Evolutionary conservation across 2,329 filamentous ascomycete species (phyloP), one percentile per base, ranked within the genome.

Genomic region (Talaromyces islandicus): DNA sequence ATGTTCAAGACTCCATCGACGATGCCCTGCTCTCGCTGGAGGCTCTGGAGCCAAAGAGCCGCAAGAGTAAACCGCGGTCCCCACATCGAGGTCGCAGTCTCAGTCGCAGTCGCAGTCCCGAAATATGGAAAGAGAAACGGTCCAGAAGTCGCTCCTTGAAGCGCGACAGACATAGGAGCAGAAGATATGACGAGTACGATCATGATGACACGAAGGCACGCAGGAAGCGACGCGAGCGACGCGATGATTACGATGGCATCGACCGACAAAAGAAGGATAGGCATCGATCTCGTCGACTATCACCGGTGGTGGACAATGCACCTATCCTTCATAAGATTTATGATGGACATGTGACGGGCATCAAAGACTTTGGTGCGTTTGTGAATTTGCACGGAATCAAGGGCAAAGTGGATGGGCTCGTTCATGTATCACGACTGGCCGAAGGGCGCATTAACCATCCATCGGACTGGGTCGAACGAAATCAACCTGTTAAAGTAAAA

Each of bases 281-380:
- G 10, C 84, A 89, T 62, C 78, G 83, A 48, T 87, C 91, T 60
- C 83, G 82, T 65, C 81, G 83, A 57, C 85, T 86, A 0, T 89
- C 90, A 0, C 84, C 83, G 1, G 91, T 96, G 67, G 72, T 96
- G 10, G 94, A 99, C 73, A 89, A 96, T 57, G 76, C 84, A 48
- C 92, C 94, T 0, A 80, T 92, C 35, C 76, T 95, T 7, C 87
- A 88, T 80, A 99, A 99, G 71, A 78, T 97, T 2, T 99, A 99
- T 69, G 85, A 91, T 64, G 94, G 94, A 1, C 87, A 88, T 68
- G 90, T 97, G 14, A 97, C 91, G 0, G 92, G 92, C 0, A 82
- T 99, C 58, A 97, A 97, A 69, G 91, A 97, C 63, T 99, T 97
- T 75, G 94, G 94, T 11, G 92, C 88, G 0, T 99, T 99, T 74